Conservation (phyloP, 83 land plant genomes). For the Picea abies region DNA sequence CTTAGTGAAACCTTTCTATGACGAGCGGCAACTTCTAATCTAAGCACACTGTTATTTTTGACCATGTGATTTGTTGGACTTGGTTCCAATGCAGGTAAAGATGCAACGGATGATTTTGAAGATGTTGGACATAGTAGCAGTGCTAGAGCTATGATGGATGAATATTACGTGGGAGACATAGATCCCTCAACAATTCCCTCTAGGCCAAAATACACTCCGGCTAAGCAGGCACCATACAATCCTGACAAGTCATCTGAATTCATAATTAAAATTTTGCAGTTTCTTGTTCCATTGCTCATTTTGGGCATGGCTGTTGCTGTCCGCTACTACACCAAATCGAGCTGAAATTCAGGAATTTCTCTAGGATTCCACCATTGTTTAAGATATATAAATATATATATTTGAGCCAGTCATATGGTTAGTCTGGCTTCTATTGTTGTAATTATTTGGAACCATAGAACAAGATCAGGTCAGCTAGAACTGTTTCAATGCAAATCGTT, state of each 20-base stretch:
- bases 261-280: constrained; percentile 44
- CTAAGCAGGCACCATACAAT: constrained; percentile 26
- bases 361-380: no score
- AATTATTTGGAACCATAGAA: no score
- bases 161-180: constrained; percentile 47
- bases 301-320: constrained; percentile 36
- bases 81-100: constrained; percentile 45
- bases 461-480: no score
- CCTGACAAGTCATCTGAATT: constrained; percentile 34
- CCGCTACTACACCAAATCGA: constrained; percentile 27
- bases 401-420: no score
- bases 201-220: constrained; percentile 17
- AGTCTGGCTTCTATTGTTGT: no score
- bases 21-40: background rate
- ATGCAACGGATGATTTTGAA: constrained; percentile 55
- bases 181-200: constrained; percentile 38
- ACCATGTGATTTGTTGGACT: background rate
- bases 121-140: constrained; percentile 51
- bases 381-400: no score
- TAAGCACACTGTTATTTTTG: background rate
- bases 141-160: constrained; percentile 46
- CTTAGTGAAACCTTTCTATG: background rate
- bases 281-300: constrained; percentile 40
- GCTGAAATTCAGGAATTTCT: no score
- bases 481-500: no score